Evolutionary conservation across 176 grass and related monocot species (phyloP).

Genomic region (Cenchrus americanus): DNA sequence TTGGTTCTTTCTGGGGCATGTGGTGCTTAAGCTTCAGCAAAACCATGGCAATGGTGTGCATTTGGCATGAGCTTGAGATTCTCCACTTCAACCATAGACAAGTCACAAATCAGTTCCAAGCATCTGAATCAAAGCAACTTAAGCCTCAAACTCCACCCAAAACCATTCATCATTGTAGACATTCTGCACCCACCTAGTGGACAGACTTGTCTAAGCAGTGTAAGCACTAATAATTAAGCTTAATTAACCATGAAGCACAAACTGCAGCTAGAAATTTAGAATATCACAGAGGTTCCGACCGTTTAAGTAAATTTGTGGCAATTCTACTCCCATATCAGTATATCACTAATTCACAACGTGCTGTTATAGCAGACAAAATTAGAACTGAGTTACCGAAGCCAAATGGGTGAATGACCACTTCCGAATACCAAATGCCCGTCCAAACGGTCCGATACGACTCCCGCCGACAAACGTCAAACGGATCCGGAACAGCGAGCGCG

Average conservation of each 20-base stretch:
- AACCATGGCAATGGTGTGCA: constrained; percentile 8
- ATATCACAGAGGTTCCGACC: not conserved
- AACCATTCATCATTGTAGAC: constrained; percentile 23
- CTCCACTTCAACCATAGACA: constrained; percentile 21
- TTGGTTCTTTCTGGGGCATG: not conserved
- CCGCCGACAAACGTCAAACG: constrained; percentile 24
- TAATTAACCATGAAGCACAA: not conserved
- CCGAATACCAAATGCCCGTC: not conserved
- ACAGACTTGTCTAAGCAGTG: constrained; percentile 9
- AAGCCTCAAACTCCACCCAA: not conserved
- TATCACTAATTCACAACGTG: constrained; percentile 36
- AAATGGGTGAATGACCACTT: not conserved
- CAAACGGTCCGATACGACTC: not conserved
- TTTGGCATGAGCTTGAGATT: not conserved
- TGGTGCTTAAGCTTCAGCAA: not conserved
- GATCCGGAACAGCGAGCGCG: constrained; percentile 32
- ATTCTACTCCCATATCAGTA: not conserved
- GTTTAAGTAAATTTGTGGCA: constrained; percentile 15
- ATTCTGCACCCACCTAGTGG: constrained; percentile 7
- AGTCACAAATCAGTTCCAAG: constrained; percentile 9
- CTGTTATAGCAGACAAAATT: constrained; percentile 3
- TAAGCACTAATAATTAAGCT: not conserved
- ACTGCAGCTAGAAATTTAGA: constrained; percentile 20
- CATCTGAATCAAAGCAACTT: constrained; percentile 1
- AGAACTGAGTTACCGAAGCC: constrained; percentile 18